Evolutionary conservation across 768 basidiomycete genomes (phyloP), one percentile per base, ranked within the genome.

Genomic region (Hebeloma cylindrosporum): DNA sequence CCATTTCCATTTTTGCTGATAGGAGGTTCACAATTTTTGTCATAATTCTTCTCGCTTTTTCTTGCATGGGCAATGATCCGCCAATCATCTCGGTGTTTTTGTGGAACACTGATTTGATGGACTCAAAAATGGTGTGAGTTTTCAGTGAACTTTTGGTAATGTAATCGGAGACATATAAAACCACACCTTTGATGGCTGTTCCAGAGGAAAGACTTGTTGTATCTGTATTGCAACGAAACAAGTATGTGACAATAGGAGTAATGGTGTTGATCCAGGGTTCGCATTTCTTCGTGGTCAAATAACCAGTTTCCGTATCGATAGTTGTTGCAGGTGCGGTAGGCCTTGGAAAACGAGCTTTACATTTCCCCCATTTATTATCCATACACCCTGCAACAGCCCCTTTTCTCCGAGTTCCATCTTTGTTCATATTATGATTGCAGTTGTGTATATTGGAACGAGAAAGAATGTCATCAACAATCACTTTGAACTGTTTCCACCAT

Each of bases 81-180:
- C 53, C 43, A 5, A 64, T 27, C 22, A 63, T 45, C 13, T 64
- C 56, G 25, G 34, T 9, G 34, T 57, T 55, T 32, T 42, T 60
- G 3, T 51, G 27, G 48, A 64, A 60, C 7, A 65, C 49, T 8
- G 22, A 41, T 4, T 40, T 33, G 7, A 67, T 51, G 9, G 56
- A 40, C 13, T 66, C 60, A 55, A 71, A 68, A 7, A 69, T 57
- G 3, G 44, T 35, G 52, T 69, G 40, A 2, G 66, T 70, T 31
- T 67, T 69, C 3, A 70, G 30, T 2, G 42, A 20, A 1, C 48
- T 23, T 45, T 73, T 72, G 1, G 66, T 66, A 5, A 71, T 57
- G 43, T 71, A 72, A 46, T 72, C 66, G 6, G 67, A 61, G 0
- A 69, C 53, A 57, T 70, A 67, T 11, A 56, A 45, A 1, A 64